phyloP scores from a whole-genome alignment of 495 filamentous ascomycete genomes.

The Penicillium verhagenii region DNA sequence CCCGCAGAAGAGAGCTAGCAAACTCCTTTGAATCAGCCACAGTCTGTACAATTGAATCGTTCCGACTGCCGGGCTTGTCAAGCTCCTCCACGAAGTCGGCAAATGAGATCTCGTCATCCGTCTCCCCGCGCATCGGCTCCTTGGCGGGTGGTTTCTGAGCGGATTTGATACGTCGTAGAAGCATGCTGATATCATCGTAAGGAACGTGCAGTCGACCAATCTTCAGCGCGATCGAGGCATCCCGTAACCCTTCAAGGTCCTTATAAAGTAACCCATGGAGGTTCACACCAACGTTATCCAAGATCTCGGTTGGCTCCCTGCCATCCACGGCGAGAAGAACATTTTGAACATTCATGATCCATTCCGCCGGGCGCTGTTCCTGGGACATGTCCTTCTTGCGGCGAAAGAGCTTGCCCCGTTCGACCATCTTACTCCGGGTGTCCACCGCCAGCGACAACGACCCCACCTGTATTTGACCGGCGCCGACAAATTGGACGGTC shows the following conservation, averaged over 20 bases:
- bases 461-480: constrained; percentile 81
- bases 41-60: constrained; percentile 75
- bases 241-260: constrained; percentile 80
- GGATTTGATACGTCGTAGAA: constrained; percentile 51
- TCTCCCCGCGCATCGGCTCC: constrained; percentile 38
- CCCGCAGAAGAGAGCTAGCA: constrained; percentile 81
- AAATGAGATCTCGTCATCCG: constrained; percentile 60
- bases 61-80: constrained; percentile 66
- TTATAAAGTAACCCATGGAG: constrained; percentile 92
- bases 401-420: constrained; percentile 85
- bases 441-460: constrained; percentile 84
- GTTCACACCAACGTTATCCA: constrained; percentile 86
- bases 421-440: constrained; percentile 85
- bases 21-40: constrained; percentile 95
- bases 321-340: constrained; percentile 85
- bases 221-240: constrained; percentile 87
- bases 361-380: constrained; percentile 83
- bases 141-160: constrained; percentile 29
- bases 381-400: constrained; percentile 69
- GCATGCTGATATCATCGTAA: constrained; percentile 77
- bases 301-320: constrained; percentile 77
- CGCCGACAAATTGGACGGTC: constrained; percentile 67
- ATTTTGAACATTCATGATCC: constrained; percentile 84
- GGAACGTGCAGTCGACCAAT: constrained; percentile 86
- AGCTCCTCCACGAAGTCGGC: constrained; percentile 77